Conservation (phyloP, 1,139 yeast genomes). For the Maudiozyma humilis region DNA sequence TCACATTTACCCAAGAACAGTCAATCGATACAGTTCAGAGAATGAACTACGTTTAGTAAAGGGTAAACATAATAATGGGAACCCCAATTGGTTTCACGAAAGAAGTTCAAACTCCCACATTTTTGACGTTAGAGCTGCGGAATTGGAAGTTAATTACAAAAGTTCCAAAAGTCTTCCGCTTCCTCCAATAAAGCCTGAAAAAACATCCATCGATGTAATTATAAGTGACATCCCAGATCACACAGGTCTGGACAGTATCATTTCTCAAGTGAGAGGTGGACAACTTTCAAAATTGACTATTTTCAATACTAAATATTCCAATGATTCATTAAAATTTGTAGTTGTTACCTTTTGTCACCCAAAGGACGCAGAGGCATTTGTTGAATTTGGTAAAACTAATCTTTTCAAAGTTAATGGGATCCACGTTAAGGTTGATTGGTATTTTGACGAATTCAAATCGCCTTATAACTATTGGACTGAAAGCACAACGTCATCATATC, state of each 20-base stretch:
- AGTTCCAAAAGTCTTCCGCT: not conserved
- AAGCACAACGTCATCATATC: not conserved
- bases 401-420: conserved; percentile 56
- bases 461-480: not conserved
- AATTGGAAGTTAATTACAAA: too few relatives aligned
- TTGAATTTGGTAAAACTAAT: conserved; percentile 47
- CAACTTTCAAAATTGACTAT: conserved; percentile 51
- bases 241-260: conserved; percentile 43
- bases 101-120: too few relatives aligned
- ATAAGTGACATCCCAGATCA: conserved; percentile 34
- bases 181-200: not conserved
- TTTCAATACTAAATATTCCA: conserved; percentile 10
- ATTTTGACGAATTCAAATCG: conserved; percentile 10
- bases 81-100: too few relatives aligned
- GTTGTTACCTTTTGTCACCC: conserved; percentile 49
- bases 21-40: too few relatives aligned
- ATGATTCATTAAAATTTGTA: conserved; percentile 21
- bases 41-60: too few relatives aligned
- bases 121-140: too few relatives aligned
- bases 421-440: conserved; percentile 36
- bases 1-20: too few relatives aligned
- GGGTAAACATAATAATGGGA: too few relatives aligned
- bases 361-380: conserved; percentile 50
- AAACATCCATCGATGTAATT: not conserved
- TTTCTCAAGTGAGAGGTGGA: conserved; percentile 64